Conservation (phyloP, 306 rosid species). For the Chamaecrista fasciculata region DNA sequence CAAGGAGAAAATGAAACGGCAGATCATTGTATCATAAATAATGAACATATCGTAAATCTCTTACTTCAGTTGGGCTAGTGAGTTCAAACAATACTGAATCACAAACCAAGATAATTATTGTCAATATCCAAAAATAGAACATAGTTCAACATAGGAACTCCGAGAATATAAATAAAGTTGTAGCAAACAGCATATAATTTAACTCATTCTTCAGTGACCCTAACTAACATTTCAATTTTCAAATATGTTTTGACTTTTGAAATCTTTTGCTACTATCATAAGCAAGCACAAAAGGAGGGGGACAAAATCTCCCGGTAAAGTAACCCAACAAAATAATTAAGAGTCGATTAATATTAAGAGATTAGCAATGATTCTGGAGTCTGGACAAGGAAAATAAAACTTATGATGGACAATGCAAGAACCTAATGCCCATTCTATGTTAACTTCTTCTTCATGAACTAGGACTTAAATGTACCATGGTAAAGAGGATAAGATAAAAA, state of each 20-base stretch:
- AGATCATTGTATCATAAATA: conserved; percentile 20
- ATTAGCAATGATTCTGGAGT: background rate
- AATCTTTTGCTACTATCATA: conserved; percentile 14
- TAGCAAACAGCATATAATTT: conserved; percentile 13
- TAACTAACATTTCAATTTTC: conserved; percentile 14
- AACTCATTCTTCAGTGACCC: conserved; percentile 18
- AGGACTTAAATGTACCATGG: conserved; percentile 9
- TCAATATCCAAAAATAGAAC: conserved; percentile 23
- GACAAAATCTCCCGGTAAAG: conserved; percentile 14
- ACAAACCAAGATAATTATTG: conserved; percentile 14
- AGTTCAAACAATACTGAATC: conserved; percentile 21
- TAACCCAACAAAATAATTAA: conserved; percentile 17
- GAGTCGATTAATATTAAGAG: conserved; percentile 21
- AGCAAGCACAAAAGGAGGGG: conserved; percentile 25
- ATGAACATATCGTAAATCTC: conserved; percentile 10
- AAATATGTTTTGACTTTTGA: conserved; percentile 21
- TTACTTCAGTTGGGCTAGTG: conserved; percentile 20
- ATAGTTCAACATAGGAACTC: conserved; percentile 18
- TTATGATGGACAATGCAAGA: conserved; percentile 20
- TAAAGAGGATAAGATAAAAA: conserved; percentile 21
- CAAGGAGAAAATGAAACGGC: conserved; percentile 24
- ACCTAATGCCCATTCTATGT: conserved; percentile 21
- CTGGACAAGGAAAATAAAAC: conserved; percentile 17
- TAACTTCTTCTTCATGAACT: conserved; percentile 11
- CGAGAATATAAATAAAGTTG: conserved; percentile 18